Evolutionary conservation across 192 early-diverging fungal genomes (phyloP).

Genomic region (Geranomyces michiganensis): DNA sequence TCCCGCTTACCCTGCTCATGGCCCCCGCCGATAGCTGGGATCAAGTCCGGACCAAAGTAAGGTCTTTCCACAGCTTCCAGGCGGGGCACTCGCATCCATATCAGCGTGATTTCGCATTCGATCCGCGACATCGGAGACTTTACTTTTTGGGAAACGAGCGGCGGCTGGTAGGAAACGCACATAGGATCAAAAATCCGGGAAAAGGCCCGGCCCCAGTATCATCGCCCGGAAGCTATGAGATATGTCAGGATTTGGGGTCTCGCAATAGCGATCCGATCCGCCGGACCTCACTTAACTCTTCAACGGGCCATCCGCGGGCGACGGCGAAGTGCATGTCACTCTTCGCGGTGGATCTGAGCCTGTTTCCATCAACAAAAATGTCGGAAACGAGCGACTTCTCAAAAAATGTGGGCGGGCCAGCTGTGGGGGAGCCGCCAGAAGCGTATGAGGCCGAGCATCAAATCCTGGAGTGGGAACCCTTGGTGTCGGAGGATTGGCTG

Average conservation of each 20-base stretch:
- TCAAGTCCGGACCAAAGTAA: constrained; percentile 57
- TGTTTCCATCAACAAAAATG: too few species aligned
- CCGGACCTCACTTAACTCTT: too few species aligned
- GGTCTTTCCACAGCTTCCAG: constrained; percentile 53
- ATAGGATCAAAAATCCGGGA: too few species aligned
- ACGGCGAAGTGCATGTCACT: not conserved
- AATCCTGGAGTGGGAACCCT: constrained; percentile 26
- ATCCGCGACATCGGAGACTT: constrained; percentile 46
- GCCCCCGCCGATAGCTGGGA: constrained; percentile 49
- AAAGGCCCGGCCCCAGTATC: too few species aligned
- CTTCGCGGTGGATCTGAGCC: not conserved
- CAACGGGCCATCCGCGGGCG: not conserved
- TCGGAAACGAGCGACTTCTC: not conserved
- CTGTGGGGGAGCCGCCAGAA: not conserved
- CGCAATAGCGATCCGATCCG: too few species aligned
- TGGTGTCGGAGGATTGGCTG: constrained; percentile 40
- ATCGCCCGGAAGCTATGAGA: too few species aligned
- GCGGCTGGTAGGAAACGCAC: too few species aligned
- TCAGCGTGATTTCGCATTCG: constrained; percentile 60
- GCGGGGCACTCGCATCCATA: constrained; percentile 40
- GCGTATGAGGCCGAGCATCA: not conserved
- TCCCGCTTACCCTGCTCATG: too few species aligned
- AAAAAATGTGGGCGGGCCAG: not conserved
- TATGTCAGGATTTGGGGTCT: too few species aligned
- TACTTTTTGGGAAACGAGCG: constrained; percentile 60